phyloP scores from a whole-genome alignment of 345 rosid species.

The Erodium maritimum region DNA sequence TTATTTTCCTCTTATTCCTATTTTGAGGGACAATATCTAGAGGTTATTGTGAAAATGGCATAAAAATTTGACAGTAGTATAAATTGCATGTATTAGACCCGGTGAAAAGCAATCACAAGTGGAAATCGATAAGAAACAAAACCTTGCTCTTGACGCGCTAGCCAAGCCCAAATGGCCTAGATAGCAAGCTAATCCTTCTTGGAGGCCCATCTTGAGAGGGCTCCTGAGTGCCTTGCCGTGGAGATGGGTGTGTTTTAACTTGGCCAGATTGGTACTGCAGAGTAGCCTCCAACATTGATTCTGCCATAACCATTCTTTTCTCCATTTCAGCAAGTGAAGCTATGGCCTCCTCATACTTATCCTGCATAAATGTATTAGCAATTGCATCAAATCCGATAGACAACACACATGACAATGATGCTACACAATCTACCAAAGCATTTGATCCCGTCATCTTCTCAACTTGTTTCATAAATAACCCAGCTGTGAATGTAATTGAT shows the following conservation, averaged over 20 bases:
- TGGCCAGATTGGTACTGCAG: slow-evolving; percentile 91
- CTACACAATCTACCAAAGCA: no score
- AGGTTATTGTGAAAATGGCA: background rate
- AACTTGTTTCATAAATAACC: no score
- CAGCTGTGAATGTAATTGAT: no score
- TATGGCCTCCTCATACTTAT: slow-evolving; percentile 77
- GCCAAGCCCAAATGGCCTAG: slow-evolving; percentile 88
- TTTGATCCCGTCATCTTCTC: no score
- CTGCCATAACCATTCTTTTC: slow-evolving; percentile 97
- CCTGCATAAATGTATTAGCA: slow-evolving; percentile 39
- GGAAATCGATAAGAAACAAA: background rate
- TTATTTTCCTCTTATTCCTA: background rate
- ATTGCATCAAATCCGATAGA: background rate
- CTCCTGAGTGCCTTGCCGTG: slow-evolving; percentile 60
- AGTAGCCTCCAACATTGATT: slow-evolving; percentile 97
- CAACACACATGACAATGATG: no score
- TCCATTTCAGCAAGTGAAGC: slow-evolving; percentile 88
- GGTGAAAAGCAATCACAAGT: background rate
- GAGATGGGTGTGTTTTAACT: slow-evolving; percentile 77
- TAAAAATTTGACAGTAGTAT: no score
- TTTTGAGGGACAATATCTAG: background rate
- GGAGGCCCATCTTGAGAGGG: slow-evolving; percentile 50
- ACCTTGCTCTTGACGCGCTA: slow-evolving; percentile 99
- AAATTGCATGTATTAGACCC: background rate
- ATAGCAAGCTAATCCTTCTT: slow-evolving; percentile 66